These are phyloP conservation scores for Xerophyta viscosa DNA, from an alignment of 106 monocot species.

Conservation along the genomic window DNA sequence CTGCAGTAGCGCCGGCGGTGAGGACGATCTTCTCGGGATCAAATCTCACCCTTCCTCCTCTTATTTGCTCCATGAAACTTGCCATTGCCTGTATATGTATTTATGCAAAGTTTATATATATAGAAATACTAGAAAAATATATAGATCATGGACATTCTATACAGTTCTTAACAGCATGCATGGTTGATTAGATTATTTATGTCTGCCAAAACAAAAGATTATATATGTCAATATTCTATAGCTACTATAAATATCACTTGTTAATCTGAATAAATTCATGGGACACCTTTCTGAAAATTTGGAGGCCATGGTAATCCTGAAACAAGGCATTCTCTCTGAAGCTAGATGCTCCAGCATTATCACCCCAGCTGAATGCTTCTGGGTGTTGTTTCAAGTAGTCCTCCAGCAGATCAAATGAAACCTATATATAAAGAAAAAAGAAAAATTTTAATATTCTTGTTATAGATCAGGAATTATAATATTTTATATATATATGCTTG, in stretches of 20 bases:
- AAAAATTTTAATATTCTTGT: no score
- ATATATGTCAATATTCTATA: no score
- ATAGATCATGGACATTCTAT: neutral
- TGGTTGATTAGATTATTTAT: no score
- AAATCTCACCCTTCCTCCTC: constrained; percentile 26
- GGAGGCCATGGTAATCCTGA: constrained; percentile 87
- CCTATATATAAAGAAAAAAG: no score
- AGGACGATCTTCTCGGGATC: constrained; percentile 38
- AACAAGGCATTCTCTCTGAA: constrained; percentile 84
- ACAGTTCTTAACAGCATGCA: no score
- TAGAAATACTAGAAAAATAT: neutral
- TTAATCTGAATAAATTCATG: no score
- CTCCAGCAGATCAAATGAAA: constrained; percentile 82
- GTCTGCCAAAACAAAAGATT: no score
- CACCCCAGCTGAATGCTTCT: constrained; percentile 24
- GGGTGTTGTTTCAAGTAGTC: constrained; percentile 58
- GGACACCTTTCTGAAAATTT: constrained; percentile 60
- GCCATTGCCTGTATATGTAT: constrained; percentile 26
- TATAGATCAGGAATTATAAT: no score
- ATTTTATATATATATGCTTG: no score
- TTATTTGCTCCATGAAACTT: constrained; percentile 20
- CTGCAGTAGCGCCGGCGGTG: constrained; percentile 64
- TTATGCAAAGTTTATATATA: neutral
- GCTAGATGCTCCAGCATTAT: constrained; percentile 23
- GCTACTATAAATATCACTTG: no score